Percentiles rank a stretch among this genome's conserved stretches.
phyloP scores from a whole-genome alignment of 805 yeast genomes.

The Ogataea chonburiensis region DNA sequence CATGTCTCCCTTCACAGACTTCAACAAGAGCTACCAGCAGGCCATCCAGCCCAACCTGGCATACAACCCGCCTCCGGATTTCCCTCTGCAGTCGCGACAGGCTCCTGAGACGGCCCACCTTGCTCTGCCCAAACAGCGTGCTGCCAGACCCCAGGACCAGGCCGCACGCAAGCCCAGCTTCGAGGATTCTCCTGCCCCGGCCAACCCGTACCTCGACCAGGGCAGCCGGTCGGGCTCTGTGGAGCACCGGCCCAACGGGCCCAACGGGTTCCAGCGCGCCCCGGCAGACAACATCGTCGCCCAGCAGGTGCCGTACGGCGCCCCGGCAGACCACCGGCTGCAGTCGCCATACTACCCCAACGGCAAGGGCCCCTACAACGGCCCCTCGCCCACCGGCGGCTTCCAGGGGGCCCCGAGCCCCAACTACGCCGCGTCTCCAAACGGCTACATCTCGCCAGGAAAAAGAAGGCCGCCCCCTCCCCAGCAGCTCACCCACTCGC shows the following conservation, averaged over 20 bases:
- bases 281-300: constrained; percentile 28
- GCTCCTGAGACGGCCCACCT: not conserved
- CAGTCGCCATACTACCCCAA: constrained; percentile 19
- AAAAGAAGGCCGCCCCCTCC: constrained; percentile 16
- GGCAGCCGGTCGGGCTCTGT: constrained; percentile 5
- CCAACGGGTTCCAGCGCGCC: constrained; percentile 22
- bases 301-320: constrained; percentile 21
- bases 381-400: constrained; percentile 1
- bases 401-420: constrained; percentile 1
- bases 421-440: not conserved
- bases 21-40: constrained; percentile 31
- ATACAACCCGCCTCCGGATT: constrained; percentile 2
- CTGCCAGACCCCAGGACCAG: not conserved
- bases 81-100: not conserved
- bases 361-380: constrained; percentile 1
- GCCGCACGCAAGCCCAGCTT: too few species aligned
- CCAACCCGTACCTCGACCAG: constrained; percentile 1
- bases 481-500: constrained; percentile 13
- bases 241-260: constrained; percentile 17
- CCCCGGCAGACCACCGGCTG: constrained; percentile 12
- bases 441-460: constrained; percentile 5
- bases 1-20: constrained; percentile 37
- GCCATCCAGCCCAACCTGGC: constrained; percentile 25
- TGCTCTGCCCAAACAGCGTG: constrained; percentile 6
- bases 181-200: constrained; percentile 1